Conservation (phyloP, 2,329 filamentous ascomycete genomes). For the Botryosphaeria agaves region DNA sequence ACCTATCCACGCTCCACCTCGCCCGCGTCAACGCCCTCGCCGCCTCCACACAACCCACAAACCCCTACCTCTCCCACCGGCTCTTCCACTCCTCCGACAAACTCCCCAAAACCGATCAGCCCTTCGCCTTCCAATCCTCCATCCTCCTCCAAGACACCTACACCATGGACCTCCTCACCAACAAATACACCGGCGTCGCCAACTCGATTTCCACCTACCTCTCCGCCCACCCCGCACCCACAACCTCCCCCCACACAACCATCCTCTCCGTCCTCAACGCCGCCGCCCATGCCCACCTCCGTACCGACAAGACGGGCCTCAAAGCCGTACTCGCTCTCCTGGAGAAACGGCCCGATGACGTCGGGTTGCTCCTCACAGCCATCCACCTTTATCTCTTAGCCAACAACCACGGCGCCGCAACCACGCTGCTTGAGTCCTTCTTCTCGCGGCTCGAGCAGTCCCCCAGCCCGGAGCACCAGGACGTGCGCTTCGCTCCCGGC, state of each 20-base stretch:
- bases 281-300: conserved; percentile 51
- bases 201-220: conserved; percentile 34
- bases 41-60: conserved; percentile 28
- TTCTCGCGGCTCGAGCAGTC: conserved; percentile 53
- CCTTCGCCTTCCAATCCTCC: conserved; percentile 54
- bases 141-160: conserved; percentile 45
- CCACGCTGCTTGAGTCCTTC: conserved; percentile 59
- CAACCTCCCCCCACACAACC: conserved; percentile 23
- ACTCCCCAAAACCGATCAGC: conserved; percentile 39
- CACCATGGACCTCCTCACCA: conserved; percentile 44
- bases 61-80: conserved; percentile 52
- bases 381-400: conserved; percentile 60
- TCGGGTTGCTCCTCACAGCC: conserved; percentile 64
- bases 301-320: conserved; percentile 48
- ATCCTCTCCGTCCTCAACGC: conserved; percentile 49
- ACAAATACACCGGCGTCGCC: conserved; percentile 50
- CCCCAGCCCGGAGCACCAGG: conserved; percentile 36
- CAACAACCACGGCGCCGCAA: conserved; percentile 54
- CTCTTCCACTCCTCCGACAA: conserved; percentile 37
- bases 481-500: conserved; percentile 68
- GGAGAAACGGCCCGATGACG: conserved; percentile 58
- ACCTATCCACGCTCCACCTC: conserved; percentile 48
- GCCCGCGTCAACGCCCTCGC: conserved; percentile 48
- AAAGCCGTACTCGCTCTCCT: conserved; percentile 52
- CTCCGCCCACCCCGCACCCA: conserved; percentile 26